These are phyloP conservation scores for Alternaria atra DNA, from an alignment of 2,329 filamentous ascomycete genomes.

Conservation along the genomic window DNA sequence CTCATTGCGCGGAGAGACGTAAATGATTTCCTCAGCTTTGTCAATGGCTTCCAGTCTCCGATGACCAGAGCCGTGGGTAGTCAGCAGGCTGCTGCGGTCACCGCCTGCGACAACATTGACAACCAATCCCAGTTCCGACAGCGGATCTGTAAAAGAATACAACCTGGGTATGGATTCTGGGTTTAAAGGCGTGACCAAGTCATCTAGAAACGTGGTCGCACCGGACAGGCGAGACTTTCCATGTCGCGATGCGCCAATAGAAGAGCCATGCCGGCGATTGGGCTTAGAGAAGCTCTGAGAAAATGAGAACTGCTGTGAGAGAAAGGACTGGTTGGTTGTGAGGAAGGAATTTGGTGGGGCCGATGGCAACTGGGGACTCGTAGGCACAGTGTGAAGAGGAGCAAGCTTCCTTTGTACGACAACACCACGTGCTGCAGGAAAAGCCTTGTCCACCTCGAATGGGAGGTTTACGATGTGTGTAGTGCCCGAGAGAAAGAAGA, in stretches of 20 bases:
- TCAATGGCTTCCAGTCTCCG: slow-evolving; percentile 69
- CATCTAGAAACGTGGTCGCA: slow-evolving; percentile 41
- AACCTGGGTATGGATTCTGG: slow-evolving; percentile 73
- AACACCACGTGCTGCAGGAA: slow-evolving; percentile 82
- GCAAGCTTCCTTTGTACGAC: slow-evolving; percentile 83
- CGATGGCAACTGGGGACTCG: slow-evolving; percentile 55
- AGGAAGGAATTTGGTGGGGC: slow-evolving; percentile 88
- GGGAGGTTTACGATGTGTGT: slow-evolving; percentile 92
- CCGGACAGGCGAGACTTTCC: slow-evolving; percentile 33
- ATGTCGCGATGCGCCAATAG: slow-evolving; percentile 34
- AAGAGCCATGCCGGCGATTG: slow-evolving; percentile 39
- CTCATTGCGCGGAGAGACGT: slow-evolving; percentile 75
- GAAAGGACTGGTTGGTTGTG: slow-evolving; percentile 52
- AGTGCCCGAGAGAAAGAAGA: slow-evolving; percentile 88
- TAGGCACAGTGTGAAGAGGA: slow-evolving; percentile 52
- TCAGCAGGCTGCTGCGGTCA: slow-evolving; percentile 41
- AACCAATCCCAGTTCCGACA: slow-evolving; percentile 85
- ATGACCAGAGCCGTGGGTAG: slow-evolving; percentile 43
- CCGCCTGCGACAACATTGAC: slow-evolving; percentile 57
- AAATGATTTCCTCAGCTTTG: slow-evolving; percentile 81
- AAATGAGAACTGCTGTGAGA: slow-evolving; percentile 67
- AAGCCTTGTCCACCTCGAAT: slow-evolving; percentile 90
- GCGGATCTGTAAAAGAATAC: slow-evolving; percentile 84
- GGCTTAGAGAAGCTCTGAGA: slow-evolving; percentile 50
- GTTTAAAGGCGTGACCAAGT: slow-evolving; percentile 39